Base-by-base conservation (phyloP, 106 monocot species). In the Dioscorea zingiberensis region DNA sequence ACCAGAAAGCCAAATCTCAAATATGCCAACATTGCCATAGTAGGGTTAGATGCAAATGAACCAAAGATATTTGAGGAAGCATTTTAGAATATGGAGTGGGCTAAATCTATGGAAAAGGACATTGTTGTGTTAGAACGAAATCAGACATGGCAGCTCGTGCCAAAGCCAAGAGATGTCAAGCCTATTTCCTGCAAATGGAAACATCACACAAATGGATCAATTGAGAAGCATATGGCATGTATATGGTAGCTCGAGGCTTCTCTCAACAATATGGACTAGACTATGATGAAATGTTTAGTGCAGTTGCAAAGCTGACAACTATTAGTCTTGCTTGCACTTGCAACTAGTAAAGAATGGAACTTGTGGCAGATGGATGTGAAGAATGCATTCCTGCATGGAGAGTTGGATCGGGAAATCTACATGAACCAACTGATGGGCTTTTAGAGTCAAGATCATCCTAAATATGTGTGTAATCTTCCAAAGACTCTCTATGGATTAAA, bases 401-500 rank as follows among this genome's bases (percentile, higher is more conserved):
- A 69, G 27, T 1, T 63, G 0, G 49, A 68, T 69, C 13, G 54
- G 25, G 16, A 62, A 0, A 69, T 73, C 3, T 73, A 73, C 27
- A 79, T 73, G 67, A 12, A 57, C 17, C 64, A 79, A 63, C 62
- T 44, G n/a, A 25, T 8, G 13, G 21, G 62, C 0, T 76, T 69
- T 57, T 0, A 22, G 13, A 63, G 16, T 58, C 9, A 32, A 25
- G 4, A 55, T 25, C 17, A 73, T 17, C 24, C 17, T n/a, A 12
- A 21, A 2, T 51, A 73, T 44, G 59, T 68, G 7, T 55, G 61
- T 11, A 60, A 62, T 15, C 16, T 71, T 19, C 3, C 13, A 44
- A 77, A 72, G n/a, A 22, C 66, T 5, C 4, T 78, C 3, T 78
- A 61, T 47, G 72, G 67, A 26, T 21, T 67, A 21, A 78, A 72